phyloP scores from a whole-genome alignment of 1,139 yeast genomes.

The Kodamaea derodonti region DNA sequence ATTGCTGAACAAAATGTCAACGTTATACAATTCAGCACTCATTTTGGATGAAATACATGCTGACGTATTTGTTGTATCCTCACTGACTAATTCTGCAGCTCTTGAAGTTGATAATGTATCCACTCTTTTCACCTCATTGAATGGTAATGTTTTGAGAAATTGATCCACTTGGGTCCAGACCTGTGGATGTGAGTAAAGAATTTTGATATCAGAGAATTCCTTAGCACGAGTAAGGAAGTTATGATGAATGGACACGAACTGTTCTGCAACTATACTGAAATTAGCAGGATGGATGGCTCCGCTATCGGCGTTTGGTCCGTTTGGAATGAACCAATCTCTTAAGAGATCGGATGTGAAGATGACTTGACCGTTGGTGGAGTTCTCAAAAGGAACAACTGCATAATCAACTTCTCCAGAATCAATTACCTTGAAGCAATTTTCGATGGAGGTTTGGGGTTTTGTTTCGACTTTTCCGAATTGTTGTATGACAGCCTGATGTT shows the following conservation, averaged over 20 bases:
- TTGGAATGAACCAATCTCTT: constrained; percentile 54
- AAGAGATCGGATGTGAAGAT: constrained; percentile 78
- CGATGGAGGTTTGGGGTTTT: constrained; percentile 47
- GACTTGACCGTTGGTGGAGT: constrained; percentile 93
- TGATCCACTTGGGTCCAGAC: constrained; percentile 90
- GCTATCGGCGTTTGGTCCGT: neutral
- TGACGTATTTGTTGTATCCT: constrained; percentile 32
- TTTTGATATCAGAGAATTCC: constrained; percentile 41
- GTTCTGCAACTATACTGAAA: constrained; percentile 67
- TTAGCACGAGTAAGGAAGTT: constrained; percentile 55
- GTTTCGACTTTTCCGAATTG: constrained; percentile 46
- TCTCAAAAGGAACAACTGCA: constrained; percentile 89
- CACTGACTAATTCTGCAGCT: constrained; percentile 67
- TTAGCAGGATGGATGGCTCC: constrained; percentile 12
- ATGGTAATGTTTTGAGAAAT: constrained; percentile 39
- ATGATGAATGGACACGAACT: constrained; percentile 80
- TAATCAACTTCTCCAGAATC: constrained; percentile 49
- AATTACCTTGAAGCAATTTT: constrained; percentile 61
- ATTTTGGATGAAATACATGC: constrained; percentile 50
- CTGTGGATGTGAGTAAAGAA: constrained; percentile 89
- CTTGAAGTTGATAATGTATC: constrained; percentile 79
- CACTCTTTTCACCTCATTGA: constrained; percentile 40
- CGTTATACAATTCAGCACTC: constrained; percentile 61
- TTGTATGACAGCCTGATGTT: constrained; percentile 65
- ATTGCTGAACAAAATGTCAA: constrained; percentile 51